Base-by-base conservation (phyloP, 768 basidiomycete genomes). In the Neoboletus magnificus region DNA sequence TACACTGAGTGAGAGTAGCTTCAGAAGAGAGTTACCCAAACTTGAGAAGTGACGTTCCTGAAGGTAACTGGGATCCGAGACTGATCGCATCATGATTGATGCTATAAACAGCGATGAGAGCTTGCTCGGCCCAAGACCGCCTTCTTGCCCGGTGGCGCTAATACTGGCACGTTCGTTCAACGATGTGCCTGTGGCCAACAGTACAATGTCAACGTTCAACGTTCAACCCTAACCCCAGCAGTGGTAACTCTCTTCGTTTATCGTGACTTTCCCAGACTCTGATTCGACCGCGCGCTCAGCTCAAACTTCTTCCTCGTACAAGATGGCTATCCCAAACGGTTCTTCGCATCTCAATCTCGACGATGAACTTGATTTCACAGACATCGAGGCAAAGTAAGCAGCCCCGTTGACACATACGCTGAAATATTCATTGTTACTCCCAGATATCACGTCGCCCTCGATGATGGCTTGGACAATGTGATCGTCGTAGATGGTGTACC, bases 401-500 rank as follows among this genome's bases (percentile, higher is more conserved):
- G 20, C 13, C 9, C 25, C 50, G 29, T 12, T 23, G 16, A 8
- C 29, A 44, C 13, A 50, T 23, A 44, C 36, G 10, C 23, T 20
- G 39, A 48, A 30, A 53, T 53, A 29, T 59, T 62, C 40, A 55
- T 45, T 41, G 25, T 53, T 44, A 47, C 22, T 35, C n/a, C 9
- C 69, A 97, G 94, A 78, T 96, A 93, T 75, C 80, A 86, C 61
- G 86, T 95, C 63, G 77, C 91, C 54, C 84, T 85, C 60, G 89
- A 92, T 63, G 87, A 93, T 61, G 82, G 90, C 39, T 83, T 98
- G 66, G 97, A 98, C 77, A 91, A 90, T 67, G 84, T 92, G 54
- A 73, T 99, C 50, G 89, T 98, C 50, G 85, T 98, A 55, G 97
- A 98, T 71, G 93, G 93, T 48, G 80, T 95, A 22, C 97, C 95